Evolutionary conservation across 225 moss, liverwort and hornwort genomes (phyloP).

Genomic region (Ulota crispa): DNA sequence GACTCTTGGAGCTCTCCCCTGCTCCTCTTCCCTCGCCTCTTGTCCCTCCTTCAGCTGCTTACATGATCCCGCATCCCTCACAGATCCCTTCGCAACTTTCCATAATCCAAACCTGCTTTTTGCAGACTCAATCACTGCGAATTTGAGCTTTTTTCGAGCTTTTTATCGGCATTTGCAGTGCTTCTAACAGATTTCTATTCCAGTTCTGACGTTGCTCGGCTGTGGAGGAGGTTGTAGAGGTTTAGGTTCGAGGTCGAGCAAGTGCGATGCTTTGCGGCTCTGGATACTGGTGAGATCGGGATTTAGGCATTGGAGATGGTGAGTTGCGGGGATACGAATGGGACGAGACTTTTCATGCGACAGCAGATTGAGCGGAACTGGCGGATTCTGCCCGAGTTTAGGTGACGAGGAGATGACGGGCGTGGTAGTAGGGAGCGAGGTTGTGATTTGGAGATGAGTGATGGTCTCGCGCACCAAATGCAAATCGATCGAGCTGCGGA

Average conservation of each 20-base stretch:
- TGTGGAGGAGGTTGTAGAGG: not conserved
- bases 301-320: constrained; percentile 41
- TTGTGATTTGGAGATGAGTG: constrained; percentile 13
- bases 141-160: not conserved
- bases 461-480: not conserved
- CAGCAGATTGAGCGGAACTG: constrained; percentile 19
- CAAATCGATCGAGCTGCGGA: constrained; percentile 18
- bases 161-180: not conserved
- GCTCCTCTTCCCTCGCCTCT: not conserved
- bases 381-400: constrained; percentile 15
- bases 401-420: constrained; percentile 23
- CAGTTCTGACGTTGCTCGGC: constrained; percentile 27
- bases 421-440: not conserved
- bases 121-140: not conserved
- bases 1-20: constrained; percentile 2
- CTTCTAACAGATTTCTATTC: not conserved
- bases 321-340: constrained; percentile 25
- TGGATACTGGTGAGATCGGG: constrained; percentile 28
- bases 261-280: not conserved
- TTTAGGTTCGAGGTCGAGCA: not conserved
- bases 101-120: not conserved
- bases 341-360: constrained; percentile 15
- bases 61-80: not conserved
- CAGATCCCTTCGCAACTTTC: constrained; percentile 25
- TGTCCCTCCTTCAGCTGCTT: constrained; percentile 4